Evolutionary conservation across 176 grass and related monocot genomes (phyloP).

Genomic region (Dactylis glomerata): DNA sequence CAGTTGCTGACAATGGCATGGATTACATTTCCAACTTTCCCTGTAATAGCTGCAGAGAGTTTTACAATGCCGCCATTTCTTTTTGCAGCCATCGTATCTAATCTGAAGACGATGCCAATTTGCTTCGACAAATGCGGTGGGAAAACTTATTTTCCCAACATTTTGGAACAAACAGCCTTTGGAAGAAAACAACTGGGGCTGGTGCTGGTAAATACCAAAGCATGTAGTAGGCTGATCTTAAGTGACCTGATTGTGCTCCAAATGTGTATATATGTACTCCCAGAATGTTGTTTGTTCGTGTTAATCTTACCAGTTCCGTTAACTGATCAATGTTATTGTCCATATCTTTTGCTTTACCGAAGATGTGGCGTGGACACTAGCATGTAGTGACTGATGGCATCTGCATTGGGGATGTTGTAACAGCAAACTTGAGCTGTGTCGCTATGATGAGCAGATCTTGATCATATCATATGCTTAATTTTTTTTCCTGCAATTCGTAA

Average conservation of each 20-base stretch:
- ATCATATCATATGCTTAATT: too few species aligned
- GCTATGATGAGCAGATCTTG: too few species aligned
- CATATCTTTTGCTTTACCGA: neutral
- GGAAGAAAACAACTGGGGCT: neutral
- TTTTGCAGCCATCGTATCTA: conserved; percentile 9
- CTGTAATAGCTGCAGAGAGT: neutral
- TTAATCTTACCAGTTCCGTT: too few species aligned
- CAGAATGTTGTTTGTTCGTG: neutral
- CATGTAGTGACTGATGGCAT: neutral
- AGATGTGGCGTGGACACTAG: neutral
- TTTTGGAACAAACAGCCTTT: neutral
- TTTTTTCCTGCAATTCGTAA: too few species aligned
- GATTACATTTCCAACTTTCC: too few species aligned
- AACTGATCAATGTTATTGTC: neutral
- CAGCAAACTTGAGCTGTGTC: neutral
- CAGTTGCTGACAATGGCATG: too few species aligned
- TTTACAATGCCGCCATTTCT: neutral
- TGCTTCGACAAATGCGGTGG: neutral
- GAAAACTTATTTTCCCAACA: neutral
- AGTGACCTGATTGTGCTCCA: neutral
- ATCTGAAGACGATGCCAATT: neutral
- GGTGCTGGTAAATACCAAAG: conserved; percentile 3
- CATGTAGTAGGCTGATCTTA: neutral
- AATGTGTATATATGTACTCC: conserved; percentile 24
- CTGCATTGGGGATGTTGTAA: neutral